phyloP scores from a whole-genome alignment of 176 grass and related monocot species.

The Eremochloa ophiuroides region DNA sequence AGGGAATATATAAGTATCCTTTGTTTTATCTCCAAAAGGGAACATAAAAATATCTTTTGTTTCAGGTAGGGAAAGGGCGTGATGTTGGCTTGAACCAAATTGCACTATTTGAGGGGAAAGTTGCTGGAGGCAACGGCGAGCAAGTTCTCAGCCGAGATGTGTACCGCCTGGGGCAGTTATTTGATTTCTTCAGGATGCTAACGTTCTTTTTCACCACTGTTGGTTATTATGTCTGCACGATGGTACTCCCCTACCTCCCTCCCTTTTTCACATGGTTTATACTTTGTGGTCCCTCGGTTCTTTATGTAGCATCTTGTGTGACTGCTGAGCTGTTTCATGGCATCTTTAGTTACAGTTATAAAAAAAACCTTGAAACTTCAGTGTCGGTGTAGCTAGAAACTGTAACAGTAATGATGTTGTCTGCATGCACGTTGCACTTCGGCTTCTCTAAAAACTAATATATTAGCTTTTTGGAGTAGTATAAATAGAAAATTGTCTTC shows the following conservation, averaged over 20 bases:
- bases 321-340: not conserved
- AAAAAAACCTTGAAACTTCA: not conserved
- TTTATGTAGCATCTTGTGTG: not conserved
- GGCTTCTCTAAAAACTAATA: not conserved
- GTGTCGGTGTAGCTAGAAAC: not conserved
- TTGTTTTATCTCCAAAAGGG: not conserved
- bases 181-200: slow-evolving; percentile 98
- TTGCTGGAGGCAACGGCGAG: slow-evolving; percentile 93
- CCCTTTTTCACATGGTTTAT: not conserved
- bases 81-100: slow-evolving; percentile 98
- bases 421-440: not conserved
- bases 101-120: slow-evolving; percentile 94
- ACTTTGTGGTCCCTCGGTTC: not conserved
- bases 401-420: not conserved
- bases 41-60: not conserved
- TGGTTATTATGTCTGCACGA: slow-evolving; percentile 94
- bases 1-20: not conserved
- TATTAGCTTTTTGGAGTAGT: not conserved
- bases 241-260: slow-evolving; percentile 44
- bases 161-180: slow-evolving; percentile 86
- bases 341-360: not conserved
- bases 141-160: slow-evolving; percentile 95
- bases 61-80: slow-evolving; percentile 90
- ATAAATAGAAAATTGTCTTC: not conserved
- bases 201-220: slow-evolving; percentile 96